Conservation (phyloP, 2,329 filamentous ascomycete genomes). For the Didymella lethalis region DNA sequence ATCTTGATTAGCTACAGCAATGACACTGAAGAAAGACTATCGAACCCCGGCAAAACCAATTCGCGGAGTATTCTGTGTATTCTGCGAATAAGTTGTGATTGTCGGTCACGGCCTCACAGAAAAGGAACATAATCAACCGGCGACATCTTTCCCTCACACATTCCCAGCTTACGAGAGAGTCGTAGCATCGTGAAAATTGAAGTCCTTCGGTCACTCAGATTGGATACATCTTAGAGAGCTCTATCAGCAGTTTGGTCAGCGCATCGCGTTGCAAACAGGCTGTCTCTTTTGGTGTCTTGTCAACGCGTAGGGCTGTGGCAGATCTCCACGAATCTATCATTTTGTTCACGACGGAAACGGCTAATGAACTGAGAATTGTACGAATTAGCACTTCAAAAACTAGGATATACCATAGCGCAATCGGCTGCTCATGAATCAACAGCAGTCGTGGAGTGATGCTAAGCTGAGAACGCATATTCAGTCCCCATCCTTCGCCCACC, state of each 20-base stretch:
- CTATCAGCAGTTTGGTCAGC: neutral
- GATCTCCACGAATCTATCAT: too few relatives aligned
- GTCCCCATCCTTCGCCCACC: too few relatives aligned
- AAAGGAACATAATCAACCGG: neutral
- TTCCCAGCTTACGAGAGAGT: neutral
- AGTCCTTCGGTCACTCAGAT: neutral
- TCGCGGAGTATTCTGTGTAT: neutral
- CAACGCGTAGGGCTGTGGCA: too few relatives aligned
- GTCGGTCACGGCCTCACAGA: neutral
- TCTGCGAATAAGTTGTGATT: neutral
- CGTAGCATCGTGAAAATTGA: neutral
- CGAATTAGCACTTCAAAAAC: too few relatives aligned
- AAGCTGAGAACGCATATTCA: too few relatives aligned
- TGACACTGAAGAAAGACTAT: neutral
- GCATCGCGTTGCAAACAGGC: too few relatives aligned
- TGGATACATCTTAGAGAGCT: neutral
- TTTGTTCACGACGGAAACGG: too few relatives aligned
- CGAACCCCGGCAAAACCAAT: neutral
- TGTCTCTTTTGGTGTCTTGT: too few relatives aligned
- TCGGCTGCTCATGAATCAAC: too few relatives aligned
- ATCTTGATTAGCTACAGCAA: neutral
- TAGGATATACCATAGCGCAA: too few relatives aligned
- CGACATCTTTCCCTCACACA: neutral
- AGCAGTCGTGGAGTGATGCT: too few relatives aligned
- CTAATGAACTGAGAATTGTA: too few relatives aligned